phyloP scores from a whole-genome alignment of 257 asterid genomes.

The Solanum tacnaense region DNA sequence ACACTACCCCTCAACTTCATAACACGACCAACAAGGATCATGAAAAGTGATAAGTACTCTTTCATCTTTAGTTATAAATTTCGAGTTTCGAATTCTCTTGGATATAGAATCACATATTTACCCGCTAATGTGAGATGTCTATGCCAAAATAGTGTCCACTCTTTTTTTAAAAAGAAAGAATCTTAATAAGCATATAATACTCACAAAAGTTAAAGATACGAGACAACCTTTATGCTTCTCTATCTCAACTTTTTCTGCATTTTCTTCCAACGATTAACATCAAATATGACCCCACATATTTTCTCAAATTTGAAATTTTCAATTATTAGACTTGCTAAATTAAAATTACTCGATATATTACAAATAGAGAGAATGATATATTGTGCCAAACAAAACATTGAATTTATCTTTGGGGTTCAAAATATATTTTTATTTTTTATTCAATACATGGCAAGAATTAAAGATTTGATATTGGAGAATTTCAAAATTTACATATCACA shows the following conservation, averaged over 20 bases:
- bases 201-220: not conserved
- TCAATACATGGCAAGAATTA: not conserved
- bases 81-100: no score
- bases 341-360: not conserved
- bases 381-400: not conserved
- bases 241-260: not conserved
- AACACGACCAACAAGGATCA: not conserved
- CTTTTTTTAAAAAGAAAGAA: not conserved
- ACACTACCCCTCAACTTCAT: not conserved
- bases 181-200: not conserved
- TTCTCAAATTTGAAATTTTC: not conserved
- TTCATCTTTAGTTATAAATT: no score
- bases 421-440: not conserved
- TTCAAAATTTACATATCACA: not conserved
- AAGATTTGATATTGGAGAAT: not conserved
- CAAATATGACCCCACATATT: not conserved
- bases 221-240: not conserved
- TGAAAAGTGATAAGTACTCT: not conserved
- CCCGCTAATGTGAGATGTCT: not conserved
- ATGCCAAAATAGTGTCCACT: not conserved
- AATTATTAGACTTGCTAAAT: not conserved
- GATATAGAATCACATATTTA: no score
- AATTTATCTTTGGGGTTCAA: not conserved
- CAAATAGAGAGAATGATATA: not conserved
- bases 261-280: not conserved